Percentiles rank a stretch among this genome's conserved stretches.
phyloP scores from a whole-genome alignment of 768 basidiomycete genomes.

The Coprinopsis marcescibilis region DNA sequence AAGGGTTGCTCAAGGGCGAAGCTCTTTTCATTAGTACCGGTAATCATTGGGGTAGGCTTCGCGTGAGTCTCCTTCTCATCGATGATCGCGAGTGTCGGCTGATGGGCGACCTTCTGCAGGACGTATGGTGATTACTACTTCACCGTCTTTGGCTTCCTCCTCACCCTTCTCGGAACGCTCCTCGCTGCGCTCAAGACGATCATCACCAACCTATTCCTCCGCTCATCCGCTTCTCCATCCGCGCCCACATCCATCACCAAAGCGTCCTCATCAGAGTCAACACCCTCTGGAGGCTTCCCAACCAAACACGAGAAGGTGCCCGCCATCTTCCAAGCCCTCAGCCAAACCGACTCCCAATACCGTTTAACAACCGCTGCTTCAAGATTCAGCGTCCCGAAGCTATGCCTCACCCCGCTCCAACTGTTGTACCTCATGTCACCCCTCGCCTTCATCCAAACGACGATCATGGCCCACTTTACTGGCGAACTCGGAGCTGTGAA shows the following conservation, averaged over 20 bases:
- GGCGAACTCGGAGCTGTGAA: conserved; percentile 61
- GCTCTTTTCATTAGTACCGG: conserved; percentile 71
- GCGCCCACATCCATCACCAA: neutral
- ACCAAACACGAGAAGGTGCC: conserved; percentile 3
- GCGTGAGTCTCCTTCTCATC: conserved; percentile 49
- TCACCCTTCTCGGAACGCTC: conserved; percentile 87
- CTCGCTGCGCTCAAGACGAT: conserved; percentile 94
- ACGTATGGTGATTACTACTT: conserved; percentile 97
- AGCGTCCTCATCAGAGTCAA: neutral
- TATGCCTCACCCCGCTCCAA: conserved; percentile 59
- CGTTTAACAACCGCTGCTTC: neutral
- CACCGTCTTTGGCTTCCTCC: conserved; percentile 74
- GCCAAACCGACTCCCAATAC: neutral
- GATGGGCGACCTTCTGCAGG: conserved; percentile 30
- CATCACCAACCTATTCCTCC: conserved; percentile 71
- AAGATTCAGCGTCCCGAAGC: conserved; percentile 21
- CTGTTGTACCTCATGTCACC: conserved; percentile 88
- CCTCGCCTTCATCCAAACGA: conserved; percentile 84
- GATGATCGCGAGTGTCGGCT: neutral
- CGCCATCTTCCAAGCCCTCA: conserved; percentile 8
- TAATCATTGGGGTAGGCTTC: conserved; percentile 85
- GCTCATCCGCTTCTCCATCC: conserved; percentile 1
- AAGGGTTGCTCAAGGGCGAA: conserved; percentile 55
- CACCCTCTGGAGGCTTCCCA: conserved; percentile 1
- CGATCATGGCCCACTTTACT: conserved; percentile 65